Evolutionary conservation across 139 green algal genomes (phyloP).

Genomic region (Nannochloris sp.): DNA sequence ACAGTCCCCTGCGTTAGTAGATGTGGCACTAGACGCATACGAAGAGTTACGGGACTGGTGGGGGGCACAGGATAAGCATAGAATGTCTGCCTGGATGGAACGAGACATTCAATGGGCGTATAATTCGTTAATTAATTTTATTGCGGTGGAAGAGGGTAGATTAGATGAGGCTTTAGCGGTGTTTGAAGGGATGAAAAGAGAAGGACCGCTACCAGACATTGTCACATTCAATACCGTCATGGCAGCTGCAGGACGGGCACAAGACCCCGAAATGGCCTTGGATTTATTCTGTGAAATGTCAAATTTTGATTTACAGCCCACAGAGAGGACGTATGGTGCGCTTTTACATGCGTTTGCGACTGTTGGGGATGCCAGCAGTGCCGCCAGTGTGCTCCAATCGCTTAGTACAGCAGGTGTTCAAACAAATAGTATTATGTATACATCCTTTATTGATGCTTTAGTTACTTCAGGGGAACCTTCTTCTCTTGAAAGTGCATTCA

Average conservation of each 20-base stretch:
- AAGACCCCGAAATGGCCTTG: constrained; percentile 15
- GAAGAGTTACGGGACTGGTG: constrained; percentile 18
- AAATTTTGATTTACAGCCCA: constrained; percentile 19
- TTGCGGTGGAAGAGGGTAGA: constrained; percentile 10
- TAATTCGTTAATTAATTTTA: constrained; percentile 44
- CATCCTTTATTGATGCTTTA: constrained; percentile 47
- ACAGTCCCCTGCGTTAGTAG: constrained; percentile 26
- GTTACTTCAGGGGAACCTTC: background rate
- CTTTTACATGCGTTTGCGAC: constrained; percentile 49
- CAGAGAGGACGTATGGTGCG: constrained; percentile 29
- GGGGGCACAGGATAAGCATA: background rate
- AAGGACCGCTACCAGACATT: constrained; percentile 38
- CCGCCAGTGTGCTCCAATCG: constrained; percentile 20
- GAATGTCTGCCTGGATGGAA: background rate
- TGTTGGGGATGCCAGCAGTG: constrained; percentile 15
- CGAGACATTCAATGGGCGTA: constrained; percentile 29
- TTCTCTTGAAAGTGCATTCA: constrained; percentile 21
- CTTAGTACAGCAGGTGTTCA: constrained; percentile 13
- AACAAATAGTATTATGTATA: constrained; percentile 44
- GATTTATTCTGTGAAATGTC: constrained; percentile 20
- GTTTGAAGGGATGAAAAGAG: constrained; percentile 12
- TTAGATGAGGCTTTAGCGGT: constrained; percentile 22
- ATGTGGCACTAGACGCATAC: constrained; percentile 16
- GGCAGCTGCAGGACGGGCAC: constrained; percentile 13
- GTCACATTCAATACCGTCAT: constrained; percentile 48